phyloP scores from a whole-genome alignment of 306 rosid species.

The Quercus rubra region DNA sequence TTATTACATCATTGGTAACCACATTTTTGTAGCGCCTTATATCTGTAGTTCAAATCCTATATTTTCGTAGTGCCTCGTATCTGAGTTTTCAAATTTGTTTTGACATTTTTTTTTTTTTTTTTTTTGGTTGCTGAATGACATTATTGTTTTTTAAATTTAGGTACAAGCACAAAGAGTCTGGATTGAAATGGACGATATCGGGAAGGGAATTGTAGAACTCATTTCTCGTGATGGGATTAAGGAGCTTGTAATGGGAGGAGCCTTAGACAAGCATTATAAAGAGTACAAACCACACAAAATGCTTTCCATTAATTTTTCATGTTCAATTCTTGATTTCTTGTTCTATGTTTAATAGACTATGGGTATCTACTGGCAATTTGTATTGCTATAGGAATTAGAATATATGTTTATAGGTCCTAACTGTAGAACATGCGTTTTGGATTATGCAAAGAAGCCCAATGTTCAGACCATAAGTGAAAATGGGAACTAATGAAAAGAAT shows the following conservation, averaged over 20 bases:
- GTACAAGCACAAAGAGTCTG: background rate
- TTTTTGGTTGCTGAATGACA: background rate
- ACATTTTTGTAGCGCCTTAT: no score
- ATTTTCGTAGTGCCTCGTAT: no score
- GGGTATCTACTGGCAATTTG: background rate
- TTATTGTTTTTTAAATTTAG: background rate
- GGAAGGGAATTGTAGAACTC: no score
- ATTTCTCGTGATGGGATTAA: no score
- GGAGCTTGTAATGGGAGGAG: no score
- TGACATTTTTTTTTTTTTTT: background rate
- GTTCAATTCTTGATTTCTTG: background rate
- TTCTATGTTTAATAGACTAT: background rate
- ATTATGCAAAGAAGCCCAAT: conserved; percentile 4
- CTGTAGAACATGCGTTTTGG: no score
- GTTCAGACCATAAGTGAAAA: no score
- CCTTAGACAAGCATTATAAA: no score
- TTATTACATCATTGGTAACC: no score
- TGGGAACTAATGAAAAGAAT: no score
- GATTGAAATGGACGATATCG: background rate
- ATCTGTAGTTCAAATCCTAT: background rate
- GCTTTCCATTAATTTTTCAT: background rate
- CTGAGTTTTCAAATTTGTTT: background rate
- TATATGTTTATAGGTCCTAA: no score
- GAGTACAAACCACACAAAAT: no score
- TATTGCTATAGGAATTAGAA: background rate